phyloP scores from a whole-genome alignment of 2,329 filamentous ascomycete species.

The Teratosphaeria pseudoeucalypti region DNA sequence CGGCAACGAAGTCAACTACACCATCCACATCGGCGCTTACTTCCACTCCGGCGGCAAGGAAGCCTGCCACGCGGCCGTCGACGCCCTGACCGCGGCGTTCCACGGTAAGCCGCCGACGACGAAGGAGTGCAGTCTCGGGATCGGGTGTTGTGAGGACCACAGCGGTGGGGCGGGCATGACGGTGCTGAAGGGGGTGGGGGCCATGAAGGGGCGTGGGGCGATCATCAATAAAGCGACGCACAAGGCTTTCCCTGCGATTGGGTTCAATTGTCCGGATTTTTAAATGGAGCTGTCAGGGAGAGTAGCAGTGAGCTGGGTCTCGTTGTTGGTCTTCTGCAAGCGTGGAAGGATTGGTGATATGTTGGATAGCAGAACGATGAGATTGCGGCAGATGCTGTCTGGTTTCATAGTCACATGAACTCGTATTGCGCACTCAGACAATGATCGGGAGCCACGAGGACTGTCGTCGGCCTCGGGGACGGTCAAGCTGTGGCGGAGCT shows the following conservation, averaged over 20 bases:
- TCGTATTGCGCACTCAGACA: too few species aligned
- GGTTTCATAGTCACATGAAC: too few species aligned
- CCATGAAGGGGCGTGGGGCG: not conserved
- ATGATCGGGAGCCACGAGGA: too few species aligned
- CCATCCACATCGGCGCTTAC: not conserved
- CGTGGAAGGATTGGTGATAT: too few species aligned
- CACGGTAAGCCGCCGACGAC: not conserved
- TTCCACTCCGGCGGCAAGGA: not conserved
- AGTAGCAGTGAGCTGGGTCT: too few species aligned
- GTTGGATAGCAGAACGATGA: too few species aligned
- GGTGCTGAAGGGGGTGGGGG: not conserved
- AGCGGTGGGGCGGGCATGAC: not conserved
- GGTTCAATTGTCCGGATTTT: not conserved
- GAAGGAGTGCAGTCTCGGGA: not conserved
- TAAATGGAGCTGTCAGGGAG: not conserved
- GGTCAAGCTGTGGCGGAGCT: too few species aligned
- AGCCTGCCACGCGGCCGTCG: not conserved
- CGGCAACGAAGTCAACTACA: not conserved
- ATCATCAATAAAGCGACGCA: not conserved
- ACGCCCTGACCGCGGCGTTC: not conserved
- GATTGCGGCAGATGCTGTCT: too few species aligned
- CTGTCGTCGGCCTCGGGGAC: too few species aligned
- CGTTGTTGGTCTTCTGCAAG: too few species aligned
- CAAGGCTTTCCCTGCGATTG: not conserved
- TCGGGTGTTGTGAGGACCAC: not conserved